Base-by-base conservation (phyloP, 73 alveolate species). In the Paramecium primaurelia region DNA sequence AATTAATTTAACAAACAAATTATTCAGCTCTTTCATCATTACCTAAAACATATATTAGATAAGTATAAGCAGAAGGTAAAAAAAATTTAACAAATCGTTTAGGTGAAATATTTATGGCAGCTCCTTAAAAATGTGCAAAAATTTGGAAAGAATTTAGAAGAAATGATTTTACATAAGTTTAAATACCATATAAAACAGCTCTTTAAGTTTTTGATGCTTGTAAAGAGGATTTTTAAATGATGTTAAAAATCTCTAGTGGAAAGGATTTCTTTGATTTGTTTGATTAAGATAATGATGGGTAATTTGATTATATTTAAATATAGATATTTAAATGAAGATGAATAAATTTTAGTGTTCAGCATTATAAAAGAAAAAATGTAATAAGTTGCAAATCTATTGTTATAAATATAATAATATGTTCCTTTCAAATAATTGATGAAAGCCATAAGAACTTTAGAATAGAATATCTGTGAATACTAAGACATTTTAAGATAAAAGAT, bases 401-500 rank as follows among this genome's bases (percentile, higher is more conserved):
- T 89, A 16, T 25, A 89, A 30, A 89, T 89, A 42, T 71, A 89
- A 83, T 59, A 89, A 89, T 89, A 89, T 47, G 58, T 83, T 26
- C 89, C 71, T 3, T 89, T 89, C 85, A 89, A 89, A 83, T 83
- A 71, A 30, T 34, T 89, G 32, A 96, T 96, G 98, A 95, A 88
- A 87, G 97, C 93, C 60, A 95, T 95, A 16, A 95, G 96, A 87
- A 58, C 54, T 68, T 22, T 97, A 11, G 99, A 97, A 92, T 86
- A 88, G 14, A 97, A 95, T 71, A 96, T 97, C 26, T 96, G 93
- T 71, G 86, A 86, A 60, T 97, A 96, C 73, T 95, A 96, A 86
- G 93, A 96, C 86, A 98, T 95, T 42, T 93, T 97, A 71, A 94
- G 99, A 80, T 88, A 92, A 64, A 92, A 95, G 85, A 97, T 97